Evolutionary conservation across 805 yeast species (phyloP).

Genomic region (Kodamaea kaohsiungensis): DNA sequence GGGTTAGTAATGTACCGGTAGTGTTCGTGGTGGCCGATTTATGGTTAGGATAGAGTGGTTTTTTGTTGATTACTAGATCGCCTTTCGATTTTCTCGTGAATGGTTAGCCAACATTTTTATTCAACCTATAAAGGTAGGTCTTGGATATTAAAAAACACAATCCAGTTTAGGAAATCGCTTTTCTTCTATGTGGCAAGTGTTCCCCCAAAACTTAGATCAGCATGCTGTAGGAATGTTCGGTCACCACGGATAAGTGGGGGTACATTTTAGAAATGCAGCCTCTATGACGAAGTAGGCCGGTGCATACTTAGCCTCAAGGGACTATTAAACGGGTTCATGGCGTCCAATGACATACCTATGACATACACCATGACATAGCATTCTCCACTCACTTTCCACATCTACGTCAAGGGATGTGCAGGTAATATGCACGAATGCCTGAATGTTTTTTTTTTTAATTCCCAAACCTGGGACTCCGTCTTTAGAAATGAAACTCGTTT

Average conservation of each 20-base stretch:
- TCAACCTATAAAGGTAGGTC: no score
- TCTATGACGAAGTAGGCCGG: background rate
- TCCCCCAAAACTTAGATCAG: background rate
- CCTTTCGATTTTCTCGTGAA: no score
- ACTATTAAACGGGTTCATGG: background rate
- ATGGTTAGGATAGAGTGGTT: no score
- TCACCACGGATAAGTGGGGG: background rate
- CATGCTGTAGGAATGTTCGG: background rate
- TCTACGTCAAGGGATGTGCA: background rate
- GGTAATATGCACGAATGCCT: background rate
- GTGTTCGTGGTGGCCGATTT: no score
- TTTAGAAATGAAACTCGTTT: no score
- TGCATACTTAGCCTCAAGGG: background rate
- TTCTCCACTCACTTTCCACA: constrained; percentile 1
- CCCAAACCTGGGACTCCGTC: no score
- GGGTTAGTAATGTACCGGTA: no score
- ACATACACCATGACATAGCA: background rate
- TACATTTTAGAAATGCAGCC: background rate
- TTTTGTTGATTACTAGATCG: no score
- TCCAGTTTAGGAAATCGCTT: background rate
- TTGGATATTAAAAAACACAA: background rate
- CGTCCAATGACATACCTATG: background rate
- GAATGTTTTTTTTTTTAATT: no score
- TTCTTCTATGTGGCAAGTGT: background rate
- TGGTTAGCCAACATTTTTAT: no score